Evolutionary conservation across 2,329 filamentous ascomycete species (phyloP).

Genomic region (Ascochyta rabiei): DNA sequence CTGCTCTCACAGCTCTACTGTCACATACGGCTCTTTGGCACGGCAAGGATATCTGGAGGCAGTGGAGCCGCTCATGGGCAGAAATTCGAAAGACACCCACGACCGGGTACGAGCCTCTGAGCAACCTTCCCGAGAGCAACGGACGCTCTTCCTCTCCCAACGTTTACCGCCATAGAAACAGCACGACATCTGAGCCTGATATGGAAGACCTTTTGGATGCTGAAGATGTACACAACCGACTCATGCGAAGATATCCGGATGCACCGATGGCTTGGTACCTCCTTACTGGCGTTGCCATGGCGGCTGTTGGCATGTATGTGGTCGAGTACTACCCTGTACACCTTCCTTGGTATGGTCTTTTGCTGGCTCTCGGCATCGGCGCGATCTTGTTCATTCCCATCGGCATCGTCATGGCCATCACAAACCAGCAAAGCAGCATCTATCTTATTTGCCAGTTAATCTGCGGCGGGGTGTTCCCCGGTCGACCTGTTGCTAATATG

Average conservation of each 20-base stretch:
- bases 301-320: constrained; percentile 78
- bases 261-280: constrained; percentile 84
- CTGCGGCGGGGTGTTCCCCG: constrained; percentile 81
- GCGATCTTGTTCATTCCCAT: constrained; percentile 86
- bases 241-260: constrained; percentile 84
- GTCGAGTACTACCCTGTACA: constrained; percentile 81
- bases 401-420: constrained; percentile 91
- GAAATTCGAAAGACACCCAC: constrained; percentile 58
- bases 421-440: constrained; percentile 85
- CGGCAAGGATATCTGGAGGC: constrained; percentile 78
- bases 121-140: constrained; percentile 43
- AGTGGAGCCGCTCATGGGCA: constrained; percentile 72
- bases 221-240: constrained; percentile 82
- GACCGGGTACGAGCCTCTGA: constrained; percentile 43
- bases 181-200: constrained; percentile 45
- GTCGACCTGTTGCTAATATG: constrained; percentile 88
- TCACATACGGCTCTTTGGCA: constrained; percentile 87
- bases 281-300: constrained; percentile 75
- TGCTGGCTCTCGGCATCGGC: constrained; percentile 79
- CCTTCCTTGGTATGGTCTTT: constrained; percentile 83
- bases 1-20: constrained; percentile 76
- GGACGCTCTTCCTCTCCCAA: constrained; percentile 28
- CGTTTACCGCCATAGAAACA: constrained; percentile 28
- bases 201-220: constrained; percentile 65
- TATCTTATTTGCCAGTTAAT: constrained; percentile 87